Evolutionary conservation across 306 rosid species (phyloP), one percentile per base, ranked within the genome.

Genomic region (Inga leiocalycina): DNA sequence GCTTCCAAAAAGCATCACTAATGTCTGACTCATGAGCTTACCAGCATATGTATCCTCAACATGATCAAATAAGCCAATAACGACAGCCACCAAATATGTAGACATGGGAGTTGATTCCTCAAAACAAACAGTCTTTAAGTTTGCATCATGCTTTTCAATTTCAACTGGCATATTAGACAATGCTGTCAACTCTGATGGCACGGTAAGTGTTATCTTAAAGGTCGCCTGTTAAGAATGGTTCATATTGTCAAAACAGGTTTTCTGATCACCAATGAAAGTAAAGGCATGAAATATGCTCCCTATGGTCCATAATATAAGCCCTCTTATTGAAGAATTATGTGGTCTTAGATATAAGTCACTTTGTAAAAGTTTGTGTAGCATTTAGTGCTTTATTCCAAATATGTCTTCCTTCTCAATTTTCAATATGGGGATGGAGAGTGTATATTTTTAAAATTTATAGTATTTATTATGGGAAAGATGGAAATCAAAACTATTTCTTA

Each of bases 81-180:
- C 95, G 73, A 78, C 52, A 43, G 88, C 95, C 76, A 89, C 93
- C 87, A 89, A 54, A 86, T 93, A 93, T 56, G 97, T 91, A 61
- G 97, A 91, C 95, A 91, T 91, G 34, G 83, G 1, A 34, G 92
- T 88, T 67, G 97, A 89, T 82, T 91, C 91, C 77, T 84, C 85
- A 80, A 83, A 93, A 69, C 9, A 87, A 56, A 91, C 82, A 32
- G 86, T 87, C 89, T 86, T 89, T 24, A 80, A 59, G 54, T 83
- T 74, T 74, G 88, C 93, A 82, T 81, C 79, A 48, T 83, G 77
- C 81, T 86, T 90, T 83, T 91, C 90, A 20, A 78, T 83, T 34
- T 37, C 70, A 76, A 86, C 74, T 71, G 91, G 95, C 97, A 91
- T 93, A 65, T 91, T 93, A 14, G 95, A 93, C 69, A 93, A 79